Evolutionary conservation across 1,284 basidiomycete species (phyloP).

Genomic region (Bondarzewia mesenterica): DNA sequence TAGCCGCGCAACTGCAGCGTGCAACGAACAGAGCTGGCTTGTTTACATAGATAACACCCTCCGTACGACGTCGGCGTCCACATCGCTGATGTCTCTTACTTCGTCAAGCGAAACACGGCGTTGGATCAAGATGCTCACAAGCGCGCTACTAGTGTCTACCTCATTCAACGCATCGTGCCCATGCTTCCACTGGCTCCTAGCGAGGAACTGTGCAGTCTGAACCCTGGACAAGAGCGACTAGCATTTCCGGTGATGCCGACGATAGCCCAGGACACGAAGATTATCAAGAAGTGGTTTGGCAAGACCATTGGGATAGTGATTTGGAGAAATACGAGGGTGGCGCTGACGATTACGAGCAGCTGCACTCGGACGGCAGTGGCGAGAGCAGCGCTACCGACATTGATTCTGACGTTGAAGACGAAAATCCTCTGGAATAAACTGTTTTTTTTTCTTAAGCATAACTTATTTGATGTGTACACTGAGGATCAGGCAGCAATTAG

Average conservation of each 20-base stretch:
- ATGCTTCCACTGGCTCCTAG: constrained; percentile 92
- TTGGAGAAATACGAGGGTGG: too few species aligned
- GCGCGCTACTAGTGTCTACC: constrained; percentile 93
- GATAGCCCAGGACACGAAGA: constrained; percentile 74
- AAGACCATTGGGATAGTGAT: too few species aligned
- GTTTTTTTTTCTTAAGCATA: too few species aligned
- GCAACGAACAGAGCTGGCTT: too few species aligned
- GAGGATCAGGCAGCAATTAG: too few species aligned
- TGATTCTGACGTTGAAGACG: too few species aligned
- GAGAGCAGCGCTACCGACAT: too few species aligned
- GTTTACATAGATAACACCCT: constrained; percentile 96
- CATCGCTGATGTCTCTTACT: constrained; percentile 93
- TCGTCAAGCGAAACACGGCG: constrained; percentile 93
- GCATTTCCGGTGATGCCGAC: constrained; percentile 88
- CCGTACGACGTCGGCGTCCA: constrained; percentile 87
- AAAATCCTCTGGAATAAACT: too few species aligned
- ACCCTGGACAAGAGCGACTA: constrained; percentile 81
- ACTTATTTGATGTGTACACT: too few species aligned
- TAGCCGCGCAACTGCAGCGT: too few species aligned
- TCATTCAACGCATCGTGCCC: constrained; percentile 90
- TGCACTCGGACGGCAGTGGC: too few species aligned
- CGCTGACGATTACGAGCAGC: too few species aligned
- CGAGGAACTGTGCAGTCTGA: constrained; percentile 89
- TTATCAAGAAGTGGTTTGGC: constrained; percentile 87
- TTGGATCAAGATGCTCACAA: constrained; percentile 97